A percentile compares a stretch with the other conserved stretches of the same genome.
phyloP scores from a whole-genome alignment of 2,329 filamentous ascomycete genomes.

The Fusarium austroafricanum region DNA sequence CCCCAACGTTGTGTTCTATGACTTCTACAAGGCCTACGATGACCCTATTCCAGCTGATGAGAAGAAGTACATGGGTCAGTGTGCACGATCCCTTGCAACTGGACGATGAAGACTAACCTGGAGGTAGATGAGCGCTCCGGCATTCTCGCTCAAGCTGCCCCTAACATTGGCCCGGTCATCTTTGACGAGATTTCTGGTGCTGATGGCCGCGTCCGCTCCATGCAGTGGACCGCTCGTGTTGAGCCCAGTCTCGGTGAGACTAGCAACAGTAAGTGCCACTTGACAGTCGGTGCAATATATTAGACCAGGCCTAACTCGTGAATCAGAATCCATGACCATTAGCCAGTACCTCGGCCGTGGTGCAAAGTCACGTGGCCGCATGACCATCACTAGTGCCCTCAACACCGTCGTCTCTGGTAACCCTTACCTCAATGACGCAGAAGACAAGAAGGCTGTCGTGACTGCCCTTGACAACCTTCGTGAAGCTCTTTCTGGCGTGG shows the following conservation, averaged over 20 bases:
- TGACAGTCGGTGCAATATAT: fast-evolving
- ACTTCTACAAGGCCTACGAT: constrained; percentile 11
- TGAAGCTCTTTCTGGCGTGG: constrained; percentile 6
- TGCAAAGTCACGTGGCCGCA: constrained; percentile 15
- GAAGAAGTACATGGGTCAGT: constrained; percentile 1
- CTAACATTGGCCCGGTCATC: constrained; percentile 14
- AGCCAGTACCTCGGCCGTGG: constrained; percentile 21
- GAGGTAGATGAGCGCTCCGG: background rate
- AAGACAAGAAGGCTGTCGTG: constrained; percentile 19
- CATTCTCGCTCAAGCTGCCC: constrained; percentile 14
- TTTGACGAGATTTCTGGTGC: constrained; percentile 18
- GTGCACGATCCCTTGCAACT: background rate
- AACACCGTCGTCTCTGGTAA: constrained; percentile 17
- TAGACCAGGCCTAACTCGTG: background rate
- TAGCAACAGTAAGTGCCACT: constrained; percentile 2
- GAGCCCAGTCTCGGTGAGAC: constrained; percentile 11
- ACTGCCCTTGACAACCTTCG: constrained; percentile 18
- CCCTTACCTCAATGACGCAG: constrained; percentile 11
- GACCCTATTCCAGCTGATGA: background rate
- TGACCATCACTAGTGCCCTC: constrained; percentile 21
- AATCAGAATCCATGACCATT: constrained; percentile 12
- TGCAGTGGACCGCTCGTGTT: constrained; percentile 19
- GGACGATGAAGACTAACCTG: background rate
- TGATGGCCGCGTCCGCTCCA: constrained; percentile 6
- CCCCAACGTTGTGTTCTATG: constrained; percentile 12